These are phyloP conservation scores for Centella asiatica DNA, from an alignment of 129 eudicot genomes.

Conservation along the genomic window DNA sequence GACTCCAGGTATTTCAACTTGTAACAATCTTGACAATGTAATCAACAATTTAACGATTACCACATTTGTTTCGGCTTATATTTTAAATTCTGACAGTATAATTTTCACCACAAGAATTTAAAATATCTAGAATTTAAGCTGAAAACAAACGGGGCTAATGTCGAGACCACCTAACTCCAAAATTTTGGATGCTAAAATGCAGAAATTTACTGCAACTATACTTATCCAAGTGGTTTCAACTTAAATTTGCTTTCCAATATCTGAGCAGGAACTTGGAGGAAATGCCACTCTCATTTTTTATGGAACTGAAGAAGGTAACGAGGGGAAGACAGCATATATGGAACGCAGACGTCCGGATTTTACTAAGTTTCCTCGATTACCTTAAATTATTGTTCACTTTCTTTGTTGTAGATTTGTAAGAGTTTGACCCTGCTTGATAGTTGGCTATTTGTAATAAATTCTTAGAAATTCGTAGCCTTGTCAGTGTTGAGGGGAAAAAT, in stretches of 20 bases:
- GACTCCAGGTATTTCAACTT: constrained; percentile 63
- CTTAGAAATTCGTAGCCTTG: too few relatives aligned
- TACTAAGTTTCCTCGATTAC: constrained; percentile 72
- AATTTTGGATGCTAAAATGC: background rate
- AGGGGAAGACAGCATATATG: constrained; percentile 80
- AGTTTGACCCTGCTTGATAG: background rate
- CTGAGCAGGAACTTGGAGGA: constrained; percentile 64
- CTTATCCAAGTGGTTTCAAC: background rate
- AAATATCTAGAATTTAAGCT: too few relatives aligned
- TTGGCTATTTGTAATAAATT: background rate
- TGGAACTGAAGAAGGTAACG: constrained; percentile 93
- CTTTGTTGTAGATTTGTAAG: background rate
- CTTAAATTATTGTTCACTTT: constrained; percentile 16
- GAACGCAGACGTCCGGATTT: constrained; percentile 87
- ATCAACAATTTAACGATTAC: background rate
- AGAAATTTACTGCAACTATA: background rate
- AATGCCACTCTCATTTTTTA: constrained; percentile 85
- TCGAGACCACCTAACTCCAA: background rate
- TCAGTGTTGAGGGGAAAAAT: background rate
- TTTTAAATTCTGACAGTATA: too few relatives aligned
- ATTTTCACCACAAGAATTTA: too few relatives aligned
- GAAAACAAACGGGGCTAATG: too few relatives aligned
- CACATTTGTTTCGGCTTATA: too few relatives aligned
- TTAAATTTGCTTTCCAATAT: background rate
- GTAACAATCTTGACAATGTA: background rate